Evolutionary conservation across 495 filamentous ascomycete genomes (phyloP), one percentile per base, ranked within the genome.

Genomic region (Penicillium dipodomyicola): DNA sequence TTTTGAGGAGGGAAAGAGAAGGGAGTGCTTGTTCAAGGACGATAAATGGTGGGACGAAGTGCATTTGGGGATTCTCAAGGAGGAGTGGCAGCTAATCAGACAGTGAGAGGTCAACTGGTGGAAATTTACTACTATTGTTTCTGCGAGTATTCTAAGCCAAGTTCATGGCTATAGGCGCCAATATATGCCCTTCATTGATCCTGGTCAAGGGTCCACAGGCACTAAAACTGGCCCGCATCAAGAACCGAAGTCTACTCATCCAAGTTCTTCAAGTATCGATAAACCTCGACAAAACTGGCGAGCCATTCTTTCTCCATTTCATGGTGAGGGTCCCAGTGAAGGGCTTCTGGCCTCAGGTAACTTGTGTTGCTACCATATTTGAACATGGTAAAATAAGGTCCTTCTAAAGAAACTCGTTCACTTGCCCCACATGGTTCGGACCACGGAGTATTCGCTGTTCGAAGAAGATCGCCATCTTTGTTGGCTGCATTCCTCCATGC

Each of bases 291-390:
- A 29, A 60, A 60, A 15, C 29, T 41, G 2, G 11, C 6, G n/a
- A 65, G 27, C 63, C 63, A 65, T 49, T 50, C 43, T 45, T 49
- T 25, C 37, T 63, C 63, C 48, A 25, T 53, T 8, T 53, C 41
- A 20, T 49, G 20, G 41, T 57, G 57, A 10, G 44, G 51, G 14
- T 60, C 63, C 33, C 47, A 45, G 37, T 17, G 5, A 27, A 27
- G 7, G 29, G 14, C 10, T 33, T 12, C 5, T 17, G 37, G 37
- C 37, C 46, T 35, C 7, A 1, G 1, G 37, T 44, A 57, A n/a
- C 8, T 0, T 4, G 4, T 1, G 23, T 9, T 1, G 4, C 0
- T 4, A 19, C 45, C 35, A 20, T 23, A 29, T 29, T 57, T 57
- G 30, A 39, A 33, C n/a, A 43, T 17, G 20, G 59, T 49, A 44